Conservation (phyloP, 768 basidiomycete genomes). For the Mycena indigotica region DNA sequence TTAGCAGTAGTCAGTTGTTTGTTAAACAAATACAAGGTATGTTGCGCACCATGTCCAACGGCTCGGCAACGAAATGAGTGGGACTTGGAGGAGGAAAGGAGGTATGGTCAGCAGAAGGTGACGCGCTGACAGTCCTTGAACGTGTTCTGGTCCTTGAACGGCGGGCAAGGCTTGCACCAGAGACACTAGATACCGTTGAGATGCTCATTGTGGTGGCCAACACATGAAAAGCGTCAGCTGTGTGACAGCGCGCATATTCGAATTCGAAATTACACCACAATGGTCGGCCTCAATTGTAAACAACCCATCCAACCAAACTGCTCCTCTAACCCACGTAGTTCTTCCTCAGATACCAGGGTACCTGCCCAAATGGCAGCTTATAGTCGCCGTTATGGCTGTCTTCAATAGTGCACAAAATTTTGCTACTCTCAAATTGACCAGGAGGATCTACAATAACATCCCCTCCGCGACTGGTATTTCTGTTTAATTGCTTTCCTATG, state of each 20-base stretch:
- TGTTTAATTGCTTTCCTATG: constrained; percentile 5
- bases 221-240: constrained; percentile 7
- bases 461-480: constrained; percentile 40
- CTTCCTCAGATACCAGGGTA: constrained; percentile 69
- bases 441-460: constrained; percentile 67
- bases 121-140: constrained; percentile 47
- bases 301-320: not conserved
- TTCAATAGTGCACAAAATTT: constrained; percentile 91
- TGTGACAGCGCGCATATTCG: not conserved
- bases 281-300: constrained; percentile 19
- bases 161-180: constrained; percentile 53
- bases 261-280: no score
- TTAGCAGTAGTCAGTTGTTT: not conserved
- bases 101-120: constrained; percentile 12
- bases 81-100: constrained; percentile 6
- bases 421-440: constrained; percentile 73
- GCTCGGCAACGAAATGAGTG: constrained; percentile 14
- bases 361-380: constrained; percentile 87
- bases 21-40: constrained; percentile 29
- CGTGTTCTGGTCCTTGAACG: constrained; percentile 57
- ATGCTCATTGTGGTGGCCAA: constrained; percentile 33
- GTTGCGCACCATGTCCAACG: constrained; percentile 4
- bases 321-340: constrained; percentile 37
- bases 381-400: constrained; percentile 74
- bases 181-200: constrained; percentile 52